A percentile compares a stretch with the other conserved stretches of the same genome.
These are phyloP conservation scores for Coemansia sp. DNA, from an alignment of 192 early-diverging fungal genomes.

Conservation along the genomic window DNA sequence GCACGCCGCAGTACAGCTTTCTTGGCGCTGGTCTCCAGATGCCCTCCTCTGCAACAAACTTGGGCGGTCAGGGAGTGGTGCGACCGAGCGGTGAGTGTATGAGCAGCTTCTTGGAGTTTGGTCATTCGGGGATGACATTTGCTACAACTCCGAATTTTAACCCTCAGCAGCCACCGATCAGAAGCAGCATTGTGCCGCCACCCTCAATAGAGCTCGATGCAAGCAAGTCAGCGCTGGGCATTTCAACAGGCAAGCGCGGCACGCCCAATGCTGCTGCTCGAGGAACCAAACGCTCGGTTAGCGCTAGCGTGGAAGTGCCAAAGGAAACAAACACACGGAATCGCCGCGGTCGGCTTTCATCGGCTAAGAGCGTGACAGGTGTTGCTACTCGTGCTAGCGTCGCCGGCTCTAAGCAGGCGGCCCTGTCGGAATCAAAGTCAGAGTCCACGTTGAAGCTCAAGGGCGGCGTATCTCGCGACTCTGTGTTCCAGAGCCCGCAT, in stretches of 20 bases:
- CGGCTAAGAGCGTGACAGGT: background rate
- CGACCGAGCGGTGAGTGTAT: background rate
- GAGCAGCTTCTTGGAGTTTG: background rate
- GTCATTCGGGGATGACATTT: background rate
- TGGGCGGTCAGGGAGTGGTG: background rate
- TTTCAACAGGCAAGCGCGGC: background rate
- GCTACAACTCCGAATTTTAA: background rate
- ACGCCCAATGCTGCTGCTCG: background rate
- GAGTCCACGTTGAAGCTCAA: background rate
- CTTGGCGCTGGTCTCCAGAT: background rate
- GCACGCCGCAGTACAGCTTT: background rate
- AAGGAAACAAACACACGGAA: background rate
- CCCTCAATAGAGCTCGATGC: background rate
- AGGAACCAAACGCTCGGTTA: background rate
- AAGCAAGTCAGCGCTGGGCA: background rate
- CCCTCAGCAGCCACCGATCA: background rate
- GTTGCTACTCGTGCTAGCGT: background rate
- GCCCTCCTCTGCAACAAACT: background rate
- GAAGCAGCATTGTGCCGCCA: background rate
- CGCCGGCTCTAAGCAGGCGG: background rate
- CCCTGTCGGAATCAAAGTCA: background rate
- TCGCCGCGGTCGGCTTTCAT: background rate
- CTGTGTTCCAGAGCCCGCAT: background rate
- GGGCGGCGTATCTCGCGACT: background rate
- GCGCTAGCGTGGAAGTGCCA: background rate